Evolutionary conservation across 495 filamentous ascomycete genomes (phyloP).

Genomic region (Aspergillus carlsbadensis): DNA sequence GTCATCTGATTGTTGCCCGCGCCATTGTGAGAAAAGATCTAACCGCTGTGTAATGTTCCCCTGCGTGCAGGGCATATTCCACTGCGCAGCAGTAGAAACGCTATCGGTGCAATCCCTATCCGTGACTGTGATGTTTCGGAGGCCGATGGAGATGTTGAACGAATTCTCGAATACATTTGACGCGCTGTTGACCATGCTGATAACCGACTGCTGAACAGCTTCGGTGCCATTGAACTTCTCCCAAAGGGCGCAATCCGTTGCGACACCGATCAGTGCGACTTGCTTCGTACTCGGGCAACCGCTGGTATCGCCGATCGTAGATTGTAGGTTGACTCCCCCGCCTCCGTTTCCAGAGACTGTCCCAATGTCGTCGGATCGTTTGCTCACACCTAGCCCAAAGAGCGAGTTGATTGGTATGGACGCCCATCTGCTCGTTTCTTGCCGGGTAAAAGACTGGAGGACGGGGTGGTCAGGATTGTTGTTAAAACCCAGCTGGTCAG

Average conservation of each 20-base stretch:
- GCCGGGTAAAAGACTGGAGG: conserved; percentile 44
- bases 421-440: conserved; percentile 48
- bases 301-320: conserved; percentile 73
- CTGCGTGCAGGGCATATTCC: conserved; percentile 73
- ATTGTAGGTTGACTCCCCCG: conserved; percentile 77
- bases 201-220: conserved; percentile 66
- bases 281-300: conserved; percentile 87
- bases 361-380: conserved; percentile 53
- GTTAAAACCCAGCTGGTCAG: conserved; percentile 73
- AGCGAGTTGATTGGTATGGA: conserved; percentile 53
- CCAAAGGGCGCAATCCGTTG: conserved; percentile 89
- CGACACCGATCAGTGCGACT: conserved; percentile 88
- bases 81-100: conserved; percentile 62
- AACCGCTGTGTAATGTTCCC: conserved; percentile 74
- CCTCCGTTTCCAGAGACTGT: conserved; percentile 67
- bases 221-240: conserved; percentile 61
- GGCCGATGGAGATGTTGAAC: conserved; percentile 91
- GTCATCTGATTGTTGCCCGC: conserved; percentile 66
- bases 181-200: conserved; percentile 80
- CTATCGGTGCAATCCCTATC: conserved; percentile 65
- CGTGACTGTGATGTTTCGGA: conserved; percentile 79
- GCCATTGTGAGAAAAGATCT: conserved; percentile 86
- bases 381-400: conserved; percentile 54
- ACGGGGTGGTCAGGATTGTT: conserved; percentile 63
- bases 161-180: conserved; percentile 83